These are phyloP conservation scores for Tilletia caries DNA, from an alignment of 1,284 basidiomycete species.

Conservation along the genomic window DNA sequence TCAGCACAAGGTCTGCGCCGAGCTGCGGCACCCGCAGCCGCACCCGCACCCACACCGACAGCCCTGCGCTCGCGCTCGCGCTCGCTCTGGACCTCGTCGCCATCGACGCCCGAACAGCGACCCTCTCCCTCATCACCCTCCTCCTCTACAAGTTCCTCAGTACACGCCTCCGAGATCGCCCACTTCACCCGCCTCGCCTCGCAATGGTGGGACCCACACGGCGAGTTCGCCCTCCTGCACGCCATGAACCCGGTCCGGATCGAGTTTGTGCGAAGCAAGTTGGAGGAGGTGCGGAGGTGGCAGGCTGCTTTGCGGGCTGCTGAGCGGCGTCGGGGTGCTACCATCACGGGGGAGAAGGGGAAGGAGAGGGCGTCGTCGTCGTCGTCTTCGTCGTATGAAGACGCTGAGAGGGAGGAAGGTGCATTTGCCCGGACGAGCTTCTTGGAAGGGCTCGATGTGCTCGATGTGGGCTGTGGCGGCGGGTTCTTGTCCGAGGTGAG, in stretches of 20 bases:
- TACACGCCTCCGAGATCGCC: slow-evolving; percentile 69
- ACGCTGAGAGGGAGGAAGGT: slow-evolving; percentile 44
- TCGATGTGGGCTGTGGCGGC: slow-evolving; percentile 92
- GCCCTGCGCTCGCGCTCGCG: background rate
- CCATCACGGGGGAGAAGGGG: background rate
- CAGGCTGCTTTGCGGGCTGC: slow-evolving; percentile 36
- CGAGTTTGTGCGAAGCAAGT: slow-evolving; percentile 77
- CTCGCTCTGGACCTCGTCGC: background rate
- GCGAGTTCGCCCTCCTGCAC: slow-evolving; percentile 86
- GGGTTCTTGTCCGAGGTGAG: slow-evolving; percentile 85
- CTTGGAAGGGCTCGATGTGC: slow-evolving; percentile 63
- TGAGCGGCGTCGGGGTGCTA: background rate
- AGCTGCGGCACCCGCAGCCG: background rate
- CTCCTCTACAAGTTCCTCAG: slow-evolving; percentile 9
- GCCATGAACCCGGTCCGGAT: slow-evolving; percentile 91
- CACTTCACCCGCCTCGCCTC: slow-evolving; percentile 88
- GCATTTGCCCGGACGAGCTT: slow-evolving; percentile 33
- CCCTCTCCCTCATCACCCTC: background rate
- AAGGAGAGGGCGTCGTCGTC: slow-evolving; percentile 55
- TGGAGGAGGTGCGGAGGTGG: slow-evolving; percentile 47
- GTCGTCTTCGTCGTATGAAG: slow-evolving; percentile 57
- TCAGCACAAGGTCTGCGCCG: too few species aligned
- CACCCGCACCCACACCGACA: background rate
- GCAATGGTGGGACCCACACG: slow-evolving; percentile 93
- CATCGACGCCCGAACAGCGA: background rate